These are phyloP conservation scores for Penicillium crustosum DNA, from an alignment of 2,329 filamentous ascomycete genomes.

Conservation along the genomic window DNA sequence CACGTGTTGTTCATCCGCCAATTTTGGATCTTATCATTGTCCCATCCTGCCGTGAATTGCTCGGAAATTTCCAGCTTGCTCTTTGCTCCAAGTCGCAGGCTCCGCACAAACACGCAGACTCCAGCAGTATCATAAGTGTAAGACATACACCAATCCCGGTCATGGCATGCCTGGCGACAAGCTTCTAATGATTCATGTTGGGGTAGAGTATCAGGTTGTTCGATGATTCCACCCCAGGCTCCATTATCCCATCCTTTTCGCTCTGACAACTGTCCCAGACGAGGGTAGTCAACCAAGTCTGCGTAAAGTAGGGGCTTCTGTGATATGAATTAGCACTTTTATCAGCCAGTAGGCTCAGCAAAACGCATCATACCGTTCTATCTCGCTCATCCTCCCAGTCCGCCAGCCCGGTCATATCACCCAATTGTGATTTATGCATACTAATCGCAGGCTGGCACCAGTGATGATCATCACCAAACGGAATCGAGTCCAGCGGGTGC, in stretches of 20 bases:
- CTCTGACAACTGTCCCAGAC: constrained; percentile 21
- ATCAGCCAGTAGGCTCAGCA: background rate
- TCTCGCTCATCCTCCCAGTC: constrained; percentile 39
- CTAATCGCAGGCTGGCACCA: constrained; percentile 55
- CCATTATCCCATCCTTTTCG: constrained; percentile 38
- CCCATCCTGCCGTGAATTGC: constrained; percentile 29
- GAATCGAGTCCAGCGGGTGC: constrained; percentile 53
- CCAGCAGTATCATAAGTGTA: constrained; percentile 27
- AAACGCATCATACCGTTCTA: constrained; percentile 19
- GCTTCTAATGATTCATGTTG: constrained; percentile 32
- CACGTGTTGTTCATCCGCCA: constrained; percentile 24
- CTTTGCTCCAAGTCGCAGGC: constrained; percentile 24
- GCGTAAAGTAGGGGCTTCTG: constrained; percentile 27
- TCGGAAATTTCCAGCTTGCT: constrained; percentile 14
- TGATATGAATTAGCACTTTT: background rate
- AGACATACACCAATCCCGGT: constrained; percentile 25
- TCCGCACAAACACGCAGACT: constrained; percentile 26
- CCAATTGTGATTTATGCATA: constrained; percentile 50
- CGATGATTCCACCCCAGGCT: constrained; percentile 33
- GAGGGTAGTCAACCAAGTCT: constrained; percentile 34
- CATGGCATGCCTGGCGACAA: constrained; percentile 30
- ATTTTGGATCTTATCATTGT: constrained; percentile 26
- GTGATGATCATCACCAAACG: constrained; percentile 45
- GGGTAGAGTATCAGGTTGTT: constrained; percentile 25
- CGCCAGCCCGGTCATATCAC: constrained; percentile 53